Percentiles rank a stretch among this genome's conserved stretches.
Evolutionary conservation across 2,329 filamentous ascomycete species (phyloP).

Genomic region (Xylariaceae sp.): DNA sequence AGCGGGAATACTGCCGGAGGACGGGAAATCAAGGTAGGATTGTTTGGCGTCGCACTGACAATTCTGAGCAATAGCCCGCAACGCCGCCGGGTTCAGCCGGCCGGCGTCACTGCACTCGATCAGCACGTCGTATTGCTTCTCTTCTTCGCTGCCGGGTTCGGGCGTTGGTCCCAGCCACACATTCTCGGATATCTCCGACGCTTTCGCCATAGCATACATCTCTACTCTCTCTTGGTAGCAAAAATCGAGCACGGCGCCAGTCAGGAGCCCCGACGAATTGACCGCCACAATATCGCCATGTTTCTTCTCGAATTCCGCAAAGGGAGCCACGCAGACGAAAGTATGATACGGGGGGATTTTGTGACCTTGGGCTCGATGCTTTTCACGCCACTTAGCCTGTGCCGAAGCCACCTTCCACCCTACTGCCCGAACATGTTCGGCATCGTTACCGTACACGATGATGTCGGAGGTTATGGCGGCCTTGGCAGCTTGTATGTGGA

Average conservation of each 20-base stretch:
- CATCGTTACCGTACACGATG: conserved; percentile 80
- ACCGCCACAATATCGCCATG: conserved; percentile 70
- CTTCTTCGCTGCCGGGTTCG: conserved; percentile 57
- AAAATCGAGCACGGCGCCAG: conserved; percentile 80
- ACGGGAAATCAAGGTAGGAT: conserved; percentile 72
- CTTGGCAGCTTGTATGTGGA: conserved; percentile 92
- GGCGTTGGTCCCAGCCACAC: conserved; percentile 89
- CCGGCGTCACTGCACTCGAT: conserved; percentile 88
- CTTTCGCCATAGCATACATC: conserved; percentile 89
- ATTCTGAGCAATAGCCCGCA: conserved; percentile 60
- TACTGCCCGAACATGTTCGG: conserved; percentile 57
- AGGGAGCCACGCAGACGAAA: conserved; percentile 65
- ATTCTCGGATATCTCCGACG: conserved; percentile 83
- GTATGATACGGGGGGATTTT: conserved; percentile 71
- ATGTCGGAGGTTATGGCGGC: conserved; percentile 85
- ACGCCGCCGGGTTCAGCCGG: conserved; percentile 63
- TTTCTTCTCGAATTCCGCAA: conserved; percentile 66
- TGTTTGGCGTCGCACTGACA: conserved; percentile 40
- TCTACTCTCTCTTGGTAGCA: conserved; percentile 83
- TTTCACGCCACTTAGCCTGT: conserved; percentile 69
- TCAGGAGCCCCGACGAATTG: conserved; percentile 66
- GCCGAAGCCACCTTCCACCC: conserved; percentile 67
- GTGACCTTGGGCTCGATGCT: conserved; percentile 53
- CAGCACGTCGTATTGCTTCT: conserved; percentile 70
- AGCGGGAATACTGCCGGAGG: conserved; percentile 86